A percentile compares a stretch with the other conserved stretches of the same genome.
These are phyloP conservation scores for Phytophthora fragariaefolia DNA, from an alignment of 352 stramenopile genomes.

Conservation along the genomic window DNA sequence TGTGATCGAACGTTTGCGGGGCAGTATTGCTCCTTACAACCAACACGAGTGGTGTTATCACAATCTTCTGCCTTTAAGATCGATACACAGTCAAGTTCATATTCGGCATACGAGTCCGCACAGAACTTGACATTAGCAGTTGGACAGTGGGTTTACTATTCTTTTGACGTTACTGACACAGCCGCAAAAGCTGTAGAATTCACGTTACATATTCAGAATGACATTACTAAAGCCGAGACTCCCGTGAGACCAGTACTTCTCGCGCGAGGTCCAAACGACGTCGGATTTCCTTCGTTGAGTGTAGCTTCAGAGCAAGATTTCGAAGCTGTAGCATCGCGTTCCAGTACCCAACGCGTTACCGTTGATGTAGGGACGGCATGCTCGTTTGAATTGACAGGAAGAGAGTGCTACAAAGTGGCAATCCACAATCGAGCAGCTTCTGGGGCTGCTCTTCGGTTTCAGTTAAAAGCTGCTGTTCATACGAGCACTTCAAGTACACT, in stretches of 20 bases:
- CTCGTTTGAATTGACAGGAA: conserved; percentile 36
- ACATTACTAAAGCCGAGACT: conserved; percentile 41
- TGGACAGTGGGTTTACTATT: conserved; percentile 66
- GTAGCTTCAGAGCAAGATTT: conserved; percentile 61
- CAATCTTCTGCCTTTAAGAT: not conserved
- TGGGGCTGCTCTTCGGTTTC: conserved; percentile 49
- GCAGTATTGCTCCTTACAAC: conserved; percentile 53
- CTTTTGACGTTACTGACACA: conserved; percentile 66
- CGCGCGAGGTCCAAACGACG: conserved; percentile 53
- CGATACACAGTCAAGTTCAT: conserved; percentile 21
- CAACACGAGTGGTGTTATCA: conserved; percentile 25
- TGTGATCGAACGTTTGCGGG: conserved; percentile 43
- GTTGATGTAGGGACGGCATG: conserved; percentile 56
- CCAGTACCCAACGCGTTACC: conserved; percentile 42
- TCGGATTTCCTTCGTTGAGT: conserved; percentile 61
- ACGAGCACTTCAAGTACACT: conserved; percentile 16
- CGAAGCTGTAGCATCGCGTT: conserved; percentile 32
- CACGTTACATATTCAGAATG: conserved; percentile 52
- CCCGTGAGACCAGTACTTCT: conserved; percentile 64
- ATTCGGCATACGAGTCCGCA: conserved; percentile 36
- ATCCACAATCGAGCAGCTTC: conserved; percentile 72
- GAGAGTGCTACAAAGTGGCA: conserved; percentile 77
- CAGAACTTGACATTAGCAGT: conserved; percentile 41
- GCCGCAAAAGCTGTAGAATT: conserved; percentile 54
- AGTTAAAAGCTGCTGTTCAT: conserved; percentile 51